These are phyloP conservation scores for Penicillium sp. DNA, from an alignment of 2,329 filamentous ascomycete species.

Conservation along the genomic window DNA sequence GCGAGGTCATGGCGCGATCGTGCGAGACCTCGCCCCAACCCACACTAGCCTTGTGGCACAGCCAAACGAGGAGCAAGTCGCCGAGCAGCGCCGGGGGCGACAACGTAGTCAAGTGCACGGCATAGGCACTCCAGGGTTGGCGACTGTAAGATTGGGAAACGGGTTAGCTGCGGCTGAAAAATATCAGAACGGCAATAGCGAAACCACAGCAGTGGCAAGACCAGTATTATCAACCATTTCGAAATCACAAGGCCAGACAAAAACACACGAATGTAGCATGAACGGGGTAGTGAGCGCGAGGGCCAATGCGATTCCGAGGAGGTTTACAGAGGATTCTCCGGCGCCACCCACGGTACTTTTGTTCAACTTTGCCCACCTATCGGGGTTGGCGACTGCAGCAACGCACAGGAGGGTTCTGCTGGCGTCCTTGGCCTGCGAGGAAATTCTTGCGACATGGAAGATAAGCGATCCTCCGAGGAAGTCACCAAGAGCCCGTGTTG, in stretches of 20 bases:
- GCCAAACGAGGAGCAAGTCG: constrained; percentile 71
- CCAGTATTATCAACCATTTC: background rate
- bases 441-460: background rate
- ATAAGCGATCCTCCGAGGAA: background rate
- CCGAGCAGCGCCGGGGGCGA: constrained; percentile 81
- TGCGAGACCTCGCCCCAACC: constrained; percentile 60
- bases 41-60: constrained; percentile 69
- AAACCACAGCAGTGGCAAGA: background rate
- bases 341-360: constrained; percentile 5
- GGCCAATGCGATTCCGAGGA: background rate
- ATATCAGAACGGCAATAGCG: background rate
- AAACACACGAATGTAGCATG: background rate
- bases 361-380: background rate
- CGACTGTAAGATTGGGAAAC: constrained; percentile 57
- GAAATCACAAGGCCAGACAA: background rate
- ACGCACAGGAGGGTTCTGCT: background rate
- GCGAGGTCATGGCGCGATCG: constrained; percentile 59
- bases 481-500: background rate
- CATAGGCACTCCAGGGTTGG: constrained; percentile 91
- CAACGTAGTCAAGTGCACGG: constrained; percentile 87
- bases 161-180: constrained; percentile 10
- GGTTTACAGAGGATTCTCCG: background rate
- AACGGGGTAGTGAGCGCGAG: background rate
- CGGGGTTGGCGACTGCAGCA: background rate
- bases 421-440: constrained; percentile 7